These are phyloP conservation scores for Cladosporium sp. DNA, from an alignment of 2,329 filamentous ascomycete species.

Conservation along the genomic window DNA sequence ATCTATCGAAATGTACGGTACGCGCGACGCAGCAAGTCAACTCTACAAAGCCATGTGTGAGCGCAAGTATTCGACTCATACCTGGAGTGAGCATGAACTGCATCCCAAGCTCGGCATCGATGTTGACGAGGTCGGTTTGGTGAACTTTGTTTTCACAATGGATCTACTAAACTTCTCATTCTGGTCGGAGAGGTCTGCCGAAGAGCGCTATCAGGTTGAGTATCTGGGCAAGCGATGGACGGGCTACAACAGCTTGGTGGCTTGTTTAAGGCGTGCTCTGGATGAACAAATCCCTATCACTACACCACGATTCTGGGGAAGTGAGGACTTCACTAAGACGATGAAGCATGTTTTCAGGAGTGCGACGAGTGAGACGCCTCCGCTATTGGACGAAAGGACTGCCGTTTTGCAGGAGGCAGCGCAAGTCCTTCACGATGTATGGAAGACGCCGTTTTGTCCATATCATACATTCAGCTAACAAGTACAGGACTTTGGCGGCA, in stretches of 20 bases:
- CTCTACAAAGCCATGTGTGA: constrained; percentile 81
- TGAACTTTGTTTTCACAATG: constrained; percentile 96
- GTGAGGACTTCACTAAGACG: constrained; percentile 52
- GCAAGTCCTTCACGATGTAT: constrained; percentile 59
- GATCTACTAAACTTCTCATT: constrained; percentile 94
- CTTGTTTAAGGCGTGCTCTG: constrained; percentile 76
- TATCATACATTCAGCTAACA: neutral
- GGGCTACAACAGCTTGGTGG: constrained; percentile 92
- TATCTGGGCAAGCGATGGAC: constrained; percentile 82
- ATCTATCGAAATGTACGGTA: constrained; percentile 75
- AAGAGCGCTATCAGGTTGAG: constrained; percentile 74
- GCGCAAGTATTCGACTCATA: constrained; percentile 76
- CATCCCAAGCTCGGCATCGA: constrained; percentile 62
- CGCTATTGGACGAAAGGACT: constrained; percentile 48
- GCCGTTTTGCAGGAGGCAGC: constrained; percentile 51
- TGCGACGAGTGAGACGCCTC: constrained; percentile 79
- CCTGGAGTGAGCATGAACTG: constrained; percentile 83
- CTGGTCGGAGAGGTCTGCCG: constrained; percentile 71
- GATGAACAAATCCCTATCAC: constrained; percentile 92
- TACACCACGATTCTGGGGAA: constrained; percentile 74
- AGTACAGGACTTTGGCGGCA: neutral
- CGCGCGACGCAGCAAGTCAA: constrained; percentile 72
- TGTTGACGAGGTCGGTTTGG: constrained; percentile 33
- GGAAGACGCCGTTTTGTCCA: neutral
- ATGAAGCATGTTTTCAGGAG: constrained; percentile 79